Conservation (phyloP, 1,284 basidiomycete genomes). For the Ceratobasidium sp. region DNA sequence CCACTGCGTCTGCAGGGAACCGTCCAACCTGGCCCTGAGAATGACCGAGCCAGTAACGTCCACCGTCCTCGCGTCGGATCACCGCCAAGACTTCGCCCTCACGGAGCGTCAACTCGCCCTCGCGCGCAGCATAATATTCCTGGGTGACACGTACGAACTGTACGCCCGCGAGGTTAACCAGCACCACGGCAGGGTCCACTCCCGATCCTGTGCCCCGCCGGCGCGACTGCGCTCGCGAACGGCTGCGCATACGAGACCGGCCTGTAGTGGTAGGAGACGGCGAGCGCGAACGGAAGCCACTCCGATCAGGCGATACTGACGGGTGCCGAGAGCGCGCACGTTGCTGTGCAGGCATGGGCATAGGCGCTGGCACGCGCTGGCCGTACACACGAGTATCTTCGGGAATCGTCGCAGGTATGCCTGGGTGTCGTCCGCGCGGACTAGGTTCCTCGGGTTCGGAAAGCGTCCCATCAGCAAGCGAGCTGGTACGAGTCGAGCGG, state of each 20-base stretch:
- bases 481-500: conserved; percentile 13
- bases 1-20: conserved; percentile 34
- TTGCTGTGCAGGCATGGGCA: conserved; percentile 1
- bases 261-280: conserved; percentile 13
- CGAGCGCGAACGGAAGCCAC: conserved; percentile 25
- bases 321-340: not conserved
- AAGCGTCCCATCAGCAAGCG: conserved; percentile 32
- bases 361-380: conserved; percentile 14
- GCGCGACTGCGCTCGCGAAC: conserved; percentile 26
- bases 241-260: conserved; percentile 31
- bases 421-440: conserved; percentile 18
- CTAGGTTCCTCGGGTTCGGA: conserved; percentile 21
- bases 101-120: conserved; percentile 30
- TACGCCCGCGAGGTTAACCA: conserved; percentile 38
- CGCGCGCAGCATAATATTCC: conserved; percentile 5
- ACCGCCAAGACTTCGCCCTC: conserved; percentile 36
- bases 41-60: conserved; percentile 34
- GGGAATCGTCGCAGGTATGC: not conserved
- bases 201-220: conserved; percentile 6
- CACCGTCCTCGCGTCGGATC: conserved; percentile 17
- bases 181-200: conserved; percentile 16
- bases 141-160: conserved; percentile 28
- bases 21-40: conserved; percentile 34
- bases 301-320: not conserved
- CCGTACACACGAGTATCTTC: conserved; percentile 10